These are phyloP conservation scores for Fraxinus baroniana DNA, from an alignment of 305 asterid species.

Conservation along the genomic window DNA sequence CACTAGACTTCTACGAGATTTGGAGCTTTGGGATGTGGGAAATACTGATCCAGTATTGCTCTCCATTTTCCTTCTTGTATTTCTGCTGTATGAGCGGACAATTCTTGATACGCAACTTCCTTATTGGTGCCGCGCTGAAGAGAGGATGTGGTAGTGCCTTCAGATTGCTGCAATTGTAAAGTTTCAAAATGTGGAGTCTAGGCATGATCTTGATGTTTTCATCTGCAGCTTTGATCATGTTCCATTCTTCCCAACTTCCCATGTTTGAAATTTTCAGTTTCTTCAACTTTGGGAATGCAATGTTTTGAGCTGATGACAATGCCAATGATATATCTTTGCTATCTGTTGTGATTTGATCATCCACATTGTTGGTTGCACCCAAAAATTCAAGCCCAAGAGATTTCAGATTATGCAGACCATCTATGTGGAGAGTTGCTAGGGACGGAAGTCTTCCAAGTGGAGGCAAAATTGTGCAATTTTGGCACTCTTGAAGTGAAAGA, in stretches of 20 bases:
- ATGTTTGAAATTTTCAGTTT: conserved; percentile 51
- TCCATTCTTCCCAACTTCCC: conserved; percentile 57
- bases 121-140: conserved; percentile 25
- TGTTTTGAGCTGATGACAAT: not conserved
- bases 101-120: conserved; percentile 38
- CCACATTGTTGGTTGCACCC: conserved; percentile 14
- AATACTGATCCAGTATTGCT: conserved; percentile 35
- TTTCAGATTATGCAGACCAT: conserved; percentile 36
- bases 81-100: conserved; percentile 38
- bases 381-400: conserved; percentile 37
- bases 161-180: conserved; percentile 43
- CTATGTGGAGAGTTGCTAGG: conserved; percentile 45
- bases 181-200: conserved; percentile 52
- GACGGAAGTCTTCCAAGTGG: conserved; percentile 52
- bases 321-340: conserved; percentile 2
- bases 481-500: conserved; percentile 44
- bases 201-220: conserved; percentile 39
- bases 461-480: conserved; percentile 40
- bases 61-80: conserved; percentile 36
- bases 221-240: conserved; percentile 13
- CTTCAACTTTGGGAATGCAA: conserved; percentile 49
- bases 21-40: conserved; percentile 33
- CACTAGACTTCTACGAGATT: conserved; percentile 16
- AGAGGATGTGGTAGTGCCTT: conserved; percentile 40
- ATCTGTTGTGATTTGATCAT: not conserved